Conservation (phyloP, 768 basidiomycete genomes). For the Piloderma croceum region DNA sequence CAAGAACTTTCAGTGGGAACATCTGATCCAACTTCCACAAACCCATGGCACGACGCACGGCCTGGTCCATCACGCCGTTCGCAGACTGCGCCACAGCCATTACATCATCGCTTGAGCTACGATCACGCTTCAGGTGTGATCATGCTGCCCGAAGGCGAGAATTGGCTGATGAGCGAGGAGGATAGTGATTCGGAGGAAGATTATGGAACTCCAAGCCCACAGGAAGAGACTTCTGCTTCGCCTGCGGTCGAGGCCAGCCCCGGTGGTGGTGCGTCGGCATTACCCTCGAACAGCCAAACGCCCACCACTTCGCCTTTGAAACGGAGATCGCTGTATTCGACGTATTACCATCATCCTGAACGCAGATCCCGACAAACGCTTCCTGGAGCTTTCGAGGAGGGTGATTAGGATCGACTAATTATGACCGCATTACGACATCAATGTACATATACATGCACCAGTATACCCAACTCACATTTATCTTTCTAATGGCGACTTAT, state of each 20-base stretch:
- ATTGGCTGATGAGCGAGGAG: constrained; percentile 52
- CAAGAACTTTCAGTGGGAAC: constrained; percentile 14
- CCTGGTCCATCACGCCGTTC: constrained; percentile 24
- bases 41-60: constrained; percentile 61
- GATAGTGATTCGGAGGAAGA: constrained; percentile 36
- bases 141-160: constrained; percentile 68
- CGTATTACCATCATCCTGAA: constrained; percentile 87
- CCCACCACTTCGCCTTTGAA: constrained; percentile 2
- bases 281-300: constrained; percentile 8
- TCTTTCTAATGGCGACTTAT: too few species aligned
- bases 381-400: constrained; percentile 65
- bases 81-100: constrained; percentile 16
- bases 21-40: constrained; percentile 27
- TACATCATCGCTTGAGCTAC: constrained; percentile 69
- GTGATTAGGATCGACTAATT: too few species aligned
- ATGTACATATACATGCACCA: too few species aligned
- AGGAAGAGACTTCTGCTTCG: constrained; percentile 22
- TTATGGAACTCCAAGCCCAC: constrained; percentile 27
- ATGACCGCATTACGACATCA: too few species aligned
- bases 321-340: constrained; percentile 52
- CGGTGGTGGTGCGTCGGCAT: not conserved
- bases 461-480: too few species aligned
- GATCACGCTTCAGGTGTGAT: constrained; percentile 87
- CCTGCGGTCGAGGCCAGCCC: constrained; percentile 10
- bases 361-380: constrained; percentile 46